phyloP scores from a whole-genome alignment of 768 basidiomycete species.

The Trametes villosa region DNA sequence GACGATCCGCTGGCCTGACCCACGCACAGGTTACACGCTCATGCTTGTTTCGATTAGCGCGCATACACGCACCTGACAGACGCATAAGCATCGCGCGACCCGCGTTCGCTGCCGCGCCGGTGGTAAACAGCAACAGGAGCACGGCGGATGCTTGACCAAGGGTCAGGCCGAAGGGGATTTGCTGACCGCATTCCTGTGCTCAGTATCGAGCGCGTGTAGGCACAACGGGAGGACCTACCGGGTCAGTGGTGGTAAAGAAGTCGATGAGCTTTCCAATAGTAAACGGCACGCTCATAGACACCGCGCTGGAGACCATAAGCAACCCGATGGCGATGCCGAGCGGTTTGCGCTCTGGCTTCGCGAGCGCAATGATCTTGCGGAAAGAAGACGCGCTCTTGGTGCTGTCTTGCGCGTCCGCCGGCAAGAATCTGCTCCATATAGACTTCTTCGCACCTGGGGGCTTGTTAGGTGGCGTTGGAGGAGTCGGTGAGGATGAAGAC shows the following conservation, averaged over 20 bases:
- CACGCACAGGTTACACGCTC: background rate
- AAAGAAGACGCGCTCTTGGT: constrained; percentile 61
- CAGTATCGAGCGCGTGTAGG: background rate
- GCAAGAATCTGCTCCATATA: constrained; percentile 22
- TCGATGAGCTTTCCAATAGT: constrained; percentile 95
- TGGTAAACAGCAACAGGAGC: constrained; percentile 76
- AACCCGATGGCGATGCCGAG: constrained; percentile 77
- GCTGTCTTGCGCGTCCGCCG: constrained; percentile 21
- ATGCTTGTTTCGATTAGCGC: background rate
- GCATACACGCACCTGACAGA: constrained; percentile 63
- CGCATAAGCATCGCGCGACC: constrained; percentile 85
- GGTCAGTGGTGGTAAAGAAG: constrained; percentile 76
- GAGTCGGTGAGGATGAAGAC: background rate
- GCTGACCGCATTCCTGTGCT: constrained; percentile 38
- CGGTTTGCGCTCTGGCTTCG: constrained; percentile 80
- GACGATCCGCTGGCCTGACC: constrained; percentile 82
- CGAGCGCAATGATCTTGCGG: constrained; percentile 75
- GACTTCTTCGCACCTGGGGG: constrained; percentile 12
- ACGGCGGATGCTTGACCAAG: constrained; percentile 78
- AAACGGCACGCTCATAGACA: constrained; percentile 92
- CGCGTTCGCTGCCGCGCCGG: constrained; percentile 88
- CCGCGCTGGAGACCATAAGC: constrained; percentile 83
- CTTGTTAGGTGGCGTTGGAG: background rate
- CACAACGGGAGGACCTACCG: constrained; percentile 50
- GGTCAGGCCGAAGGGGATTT: constrained; percentile 81